phyloP scores from a whole-genome alignment of 75 land plant species.

The Pseudotsuga menziesii region DNA sequence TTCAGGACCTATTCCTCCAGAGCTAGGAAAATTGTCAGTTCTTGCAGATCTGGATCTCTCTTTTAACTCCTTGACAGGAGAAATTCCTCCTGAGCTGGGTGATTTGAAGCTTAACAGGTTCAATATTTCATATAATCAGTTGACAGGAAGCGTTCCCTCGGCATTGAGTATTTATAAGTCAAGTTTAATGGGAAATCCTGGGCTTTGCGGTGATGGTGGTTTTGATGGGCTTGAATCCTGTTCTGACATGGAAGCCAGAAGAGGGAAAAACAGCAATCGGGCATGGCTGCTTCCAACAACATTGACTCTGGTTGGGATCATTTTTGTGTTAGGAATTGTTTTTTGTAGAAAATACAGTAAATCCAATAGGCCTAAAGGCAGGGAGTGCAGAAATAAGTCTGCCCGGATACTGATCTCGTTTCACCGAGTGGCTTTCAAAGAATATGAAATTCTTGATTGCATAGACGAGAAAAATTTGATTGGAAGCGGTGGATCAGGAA shows the following conservation, averaged over 20 bases:
- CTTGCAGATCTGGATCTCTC: conserved; percentile 38
- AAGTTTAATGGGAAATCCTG: conserved; percentile 33
- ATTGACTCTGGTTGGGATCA: conserved; percentile 30
- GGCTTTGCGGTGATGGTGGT: conserved; percentile 25
- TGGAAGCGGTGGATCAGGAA: conserved; percentile 29
- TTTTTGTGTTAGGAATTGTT: conserved; percentile 38
- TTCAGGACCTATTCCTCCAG: conserved; percentile 39
- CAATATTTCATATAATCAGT: conserved; percentile 41
- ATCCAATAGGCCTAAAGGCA: conserved; percentile 18
- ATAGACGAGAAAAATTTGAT: conserved; percentile 25
- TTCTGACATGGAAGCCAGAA: not conserved
- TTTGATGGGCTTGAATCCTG: not conserved
- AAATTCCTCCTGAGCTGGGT: conserved; percentile 34
- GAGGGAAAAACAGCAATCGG: not conserved
- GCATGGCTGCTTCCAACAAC: conserved; percentile 27
- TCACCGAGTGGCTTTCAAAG: conserved; percentile 14
- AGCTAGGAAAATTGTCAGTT: conserved; percentile 34
- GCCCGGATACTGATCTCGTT: not conserved
- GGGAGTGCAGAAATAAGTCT: not conserved
- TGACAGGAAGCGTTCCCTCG: conserved; percentile 42
- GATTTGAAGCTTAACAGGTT: conserved; percentile 37
- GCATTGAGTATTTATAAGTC: conserved; percentile 20
- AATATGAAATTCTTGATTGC: conserved; percentile 10
- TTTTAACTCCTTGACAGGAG: conserved; percentile 27
- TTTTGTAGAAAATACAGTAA: conserved; percentile 30